These are phyloP conservation scores for Drechslerella dactyloides DNA, from an alignment of 2,329 filamentous ascomycete species.

Conservation along the genomic window DNA sequence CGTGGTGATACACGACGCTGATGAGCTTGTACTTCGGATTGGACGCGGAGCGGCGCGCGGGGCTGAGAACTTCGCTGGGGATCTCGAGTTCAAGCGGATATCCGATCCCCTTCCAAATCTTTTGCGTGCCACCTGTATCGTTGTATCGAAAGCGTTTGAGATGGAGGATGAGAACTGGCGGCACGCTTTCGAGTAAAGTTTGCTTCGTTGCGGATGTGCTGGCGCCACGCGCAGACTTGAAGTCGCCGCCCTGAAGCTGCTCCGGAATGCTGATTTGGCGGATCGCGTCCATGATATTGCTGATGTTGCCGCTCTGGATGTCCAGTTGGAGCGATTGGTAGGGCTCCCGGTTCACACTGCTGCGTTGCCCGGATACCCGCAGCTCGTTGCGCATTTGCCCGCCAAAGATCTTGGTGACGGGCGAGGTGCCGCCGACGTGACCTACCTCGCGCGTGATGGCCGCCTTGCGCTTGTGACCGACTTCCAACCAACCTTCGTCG, in stretches of 20 bases:
- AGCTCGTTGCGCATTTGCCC: slow-evolving; percentile 90
- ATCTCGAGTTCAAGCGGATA: slow-evolving; percentile 95
- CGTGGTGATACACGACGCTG: slow-evolving; percentile 94
- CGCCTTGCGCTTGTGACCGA: slow-evolving; percentile 87
- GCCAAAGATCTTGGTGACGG: slow-evolving; percentile 92
- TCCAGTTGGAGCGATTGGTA: slow-evolving; percentile 95
- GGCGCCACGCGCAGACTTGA: slow-evolving; percentile 77
- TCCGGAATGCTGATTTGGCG: slow-evolving; percentile 84
- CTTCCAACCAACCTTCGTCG: slow-evolving; percentile 83
- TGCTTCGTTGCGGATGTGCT: slow-evolving; percentile 86
- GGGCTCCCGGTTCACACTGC: slow-evolving; percentile 88
- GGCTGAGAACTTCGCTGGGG: slow-evolving; percentile 84
- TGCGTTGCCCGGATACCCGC: slow-evolving; percentile 81
- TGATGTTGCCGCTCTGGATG: slow-evolving; percentile 83
- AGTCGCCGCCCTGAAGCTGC: slow-evolving; percentile 77
- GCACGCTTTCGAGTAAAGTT: slow-evolving; percentile 88
- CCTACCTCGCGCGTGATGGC: slow-evolving; percentile 75
- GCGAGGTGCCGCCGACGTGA: slow-evolving; percentile 67
- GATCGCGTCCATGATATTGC: slow-evolving; percentile 89
- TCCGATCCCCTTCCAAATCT: slow-evolving; percentile 97
- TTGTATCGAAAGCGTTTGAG: slow-evolving; percentile 98
- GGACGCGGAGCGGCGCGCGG: slow-evolving; percentile 72
- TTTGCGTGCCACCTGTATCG: slow-evolving; percentile 82
- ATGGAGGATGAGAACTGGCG: slow-evolving; percentile 89
- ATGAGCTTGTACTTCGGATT: slow-evolving; percentile 83